Conservation (phyloP, 345 rosid species). For the Gossypium sturtianum region DNA sequence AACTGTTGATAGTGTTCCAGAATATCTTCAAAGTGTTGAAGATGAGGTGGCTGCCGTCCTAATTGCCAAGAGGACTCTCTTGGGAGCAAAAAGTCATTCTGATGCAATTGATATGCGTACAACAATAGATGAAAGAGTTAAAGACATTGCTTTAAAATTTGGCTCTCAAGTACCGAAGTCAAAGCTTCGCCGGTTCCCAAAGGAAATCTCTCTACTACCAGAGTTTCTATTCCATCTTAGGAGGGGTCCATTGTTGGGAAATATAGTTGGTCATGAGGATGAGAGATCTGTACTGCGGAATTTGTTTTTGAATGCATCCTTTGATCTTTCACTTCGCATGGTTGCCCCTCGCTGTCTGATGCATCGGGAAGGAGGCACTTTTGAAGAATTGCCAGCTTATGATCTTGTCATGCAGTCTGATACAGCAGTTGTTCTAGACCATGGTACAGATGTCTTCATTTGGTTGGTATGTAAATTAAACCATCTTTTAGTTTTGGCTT, state of each 20-base stretch:
- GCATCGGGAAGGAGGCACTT: slow-evolving; percentile 96
- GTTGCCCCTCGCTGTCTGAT: slow-evolving; percentile 88
- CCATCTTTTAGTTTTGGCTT: slow-evolving; percentile 4
- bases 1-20: slow-evolving; percentile 78
- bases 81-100: slow-evolving; percentile 57
- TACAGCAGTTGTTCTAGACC: slow-evolving; percentile 94
- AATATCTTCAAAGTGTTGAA: slow-evolving; percentile 76
- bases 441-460: slow-evolving; percentile 94
- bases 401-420: slow-evolving; percentile 96
- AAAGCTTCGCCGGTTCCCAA: slow-evolving; percentile 76
- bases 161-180: slow-evolving; percentile 83
- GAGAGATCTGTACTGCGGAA: slow-evolving; percentile 85
- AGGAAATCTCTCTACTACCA: slow-evolving; percentile 70
- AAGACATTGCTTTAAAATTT: slow-evolving; percentile 72
- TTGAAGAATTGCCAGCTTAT: slow-evolving; percentile 90
- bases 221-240: slow-evolving; percentile 89
- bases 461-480: slow-evolving; percentile 68
- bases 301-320: slow-evolving; percentile 84
- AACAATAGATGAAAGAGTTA: slow-evolving; percentile 85
- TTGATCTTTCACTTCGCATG: slow-evolving; percentile 92
- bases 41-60: slow-evolving; percentile 85
- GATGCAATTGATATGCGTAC: slow-evolving; percentile 69
- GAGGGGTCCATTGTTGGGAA: slow-evolving; percentile 90
- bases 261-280: slow-evolving; percentile 95
- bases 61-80: slow-evolving; percentile 81